Evolutionary conservation across 768 basidiomycete species (phyloP).

Genomic region (Leccinum ochraceum): DNA sequence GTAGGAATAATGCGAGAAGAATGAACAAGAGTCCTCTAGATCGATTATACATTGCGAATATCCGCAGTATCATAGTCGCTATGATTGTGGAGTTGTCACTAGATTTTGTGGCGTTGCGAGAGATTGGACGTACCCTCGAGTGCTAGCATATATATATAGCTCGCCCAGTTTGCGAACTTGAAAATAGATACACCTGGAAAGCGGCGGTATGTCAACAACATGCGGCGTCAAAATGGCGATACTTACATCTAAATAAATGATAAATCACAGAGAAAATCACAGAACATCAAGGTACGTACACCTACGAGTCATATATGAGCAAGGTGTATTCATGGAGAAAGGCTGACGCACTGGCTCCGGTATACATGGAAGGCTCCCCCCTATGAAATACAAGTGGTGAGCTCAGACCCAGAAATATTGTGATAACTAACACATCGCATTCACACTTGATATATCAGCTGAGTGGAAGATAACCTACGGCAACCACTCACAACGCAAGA

Average conservation of each 20-base stretch:
- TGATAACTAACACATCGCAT: not conserved
- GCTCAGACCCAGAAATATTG: not conserved
- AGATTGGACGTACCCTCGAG: constrained; percentile 5
- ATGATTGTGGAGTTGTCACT: not conserved
- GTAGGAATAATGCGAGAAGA: constrained; percentile 2
- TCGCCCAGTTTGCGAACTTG: constrained; percentile 12
- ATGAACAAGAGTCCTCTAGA: constrained; percentile 3
- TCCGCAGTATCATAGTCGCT: constrained; percentile 12
- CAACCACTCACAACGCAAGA: constrained; percentile 9
- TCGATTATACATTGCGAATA: constrained; percentile 12
- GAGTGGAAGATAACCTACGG: not conserved
- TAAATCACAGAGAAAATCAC: not conserved
- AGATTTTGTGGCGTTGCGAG: not conserved
- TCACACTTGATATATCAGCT: constrained; percentile 3
- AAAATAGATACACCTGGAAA: constrained; percentile 1
- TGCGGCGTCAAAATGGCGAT: not conserved
- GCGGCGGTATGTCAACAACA: not conserved
- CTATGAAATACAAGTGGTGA: constrained; percentile 1
- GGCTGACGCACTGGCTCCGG: constrained; percentile 4
- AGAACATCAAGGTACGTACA: constrained; percentile 1
- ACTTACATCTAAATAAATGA: constrained; percentile 4
- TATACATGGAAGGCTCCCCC: not conserved
- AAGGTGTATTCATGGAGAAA: not conserved
- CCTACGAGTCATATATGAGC: not conserved
- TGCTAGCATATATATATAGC: constrained; percentile 10